Base-by-base conservation (phyloP, 176 grass and related monocot genomes). In the Musa schizocarpa region DNA sequence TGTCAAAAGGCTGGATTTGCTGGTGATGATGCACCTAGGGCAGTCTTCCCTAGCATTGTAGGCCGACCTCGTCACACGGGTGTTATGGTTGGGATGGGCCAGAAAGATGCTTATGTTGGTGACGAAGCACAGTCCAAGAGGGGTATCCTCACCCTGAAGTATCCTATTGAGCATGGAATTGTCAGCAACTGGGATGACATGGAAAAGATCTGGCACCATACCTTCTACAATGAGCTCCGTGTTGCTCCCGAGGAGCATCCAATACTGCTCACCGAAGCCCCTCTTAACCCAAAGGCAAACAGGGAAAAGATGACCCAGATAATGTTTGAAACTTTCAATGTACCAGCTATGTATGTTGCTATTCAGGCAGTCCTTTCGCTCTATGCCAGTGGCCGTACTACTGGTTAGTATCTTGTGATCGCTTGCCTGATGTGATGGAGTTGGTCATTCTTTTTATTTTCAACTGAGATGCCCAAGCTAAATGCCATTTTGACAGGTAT, bases 251-350 rank as follows among this genome's bases (percentile, higher is more conserved):
- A 68, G 26, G 65, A 68, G 25, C 65, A 68, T 34, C 65, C 65
- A 9, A 68, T 68, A 16, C 26, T 68, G 26, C 65, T 68, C 13
- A 68, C 65, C 0, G 65, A 68, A 68, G 65, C 65, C 65, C 65
- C 65, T 68, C 65, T 68, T 68, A 68, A 68, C 26, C 65, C 65
- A 68, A 68, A 68, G 65, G 65, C 65, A 9, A 68, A 68, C 65
- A 68, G 65, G 34, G 65, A 68, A 68, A 68, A 68, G 24, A 68
- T 68, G 65, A 68, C 65, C 7, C 65, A 68, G 65, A 68, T 68
- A 8, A 68, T 68, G 65, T 68, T 68, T 68, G 65, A 68, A 34
- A 68, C 65, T 16, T 68, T 68, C 26, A 68, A 68, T 8, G 65
- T 68, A 7, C 65, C 65, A 1, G 65, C 65, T 8, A 68, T 68